Conservation (phyloP, 2,329 filamentous ascomycete species). For the Trichophyton verrucosum region DNA sequence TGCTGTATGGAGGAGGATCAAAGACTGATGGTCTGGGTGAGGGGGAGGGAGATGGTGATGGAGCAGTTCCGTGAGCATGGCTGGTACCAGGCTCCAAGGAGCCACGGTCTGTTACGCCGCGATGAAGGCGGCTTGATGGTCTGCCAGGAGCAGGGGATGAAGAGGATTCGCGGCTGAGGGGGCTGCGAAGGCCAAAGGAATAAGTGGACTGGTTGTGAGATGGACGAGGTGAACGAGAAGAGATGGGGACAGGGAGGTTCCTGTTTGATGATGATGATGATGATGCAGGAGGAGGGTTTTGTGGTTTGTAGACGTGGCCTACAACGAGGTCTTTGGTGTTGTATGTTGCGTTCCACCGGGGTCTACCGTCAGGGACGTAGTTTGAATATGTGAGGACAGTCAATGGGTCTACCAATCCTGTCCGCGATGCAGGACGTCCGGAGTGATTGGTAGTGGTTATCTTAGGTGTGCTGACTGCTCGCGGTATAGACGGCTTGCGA, state of each 20-base stretch:
- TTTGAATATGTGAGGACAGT: not conserved
- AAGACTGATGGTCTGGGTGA: constrained; percentile 21
- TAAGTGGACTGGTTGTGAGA: constrained; percentile 14
- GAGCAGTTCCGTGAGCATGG: not conserved
- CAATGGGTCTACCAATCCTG: constrained; percentile 18
- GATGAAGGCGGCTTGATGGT: constrained; percentile 22
- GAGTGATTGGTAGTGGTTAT: constrained; percentile 10
- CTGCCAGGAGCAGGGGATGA: constrained; percentile 28
- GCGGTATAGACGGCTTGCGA: constrained; percentile 29
- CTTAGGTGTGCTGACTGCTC: constrained; percentile 18
- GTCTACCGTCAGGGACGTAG: constrained; percentile 32
- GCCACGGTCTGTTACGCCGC: constrained; percentile 1
- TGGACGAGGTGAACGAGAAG: constrained; percentile 20
- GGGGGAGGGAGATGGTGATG: constrained; percentile 22
- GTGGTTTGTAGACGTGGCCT: constrained; percentile 56
- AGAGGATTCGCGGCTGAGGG: constrained; percentile 32
- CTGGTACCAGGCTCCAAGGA: constrained; percentile 1
- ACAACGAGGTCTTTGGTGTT: constrained; percentile 52
- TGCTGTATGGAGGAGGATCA: constrained; percentile 33
- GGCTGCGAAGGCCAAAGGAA: constrained; percentile 31
- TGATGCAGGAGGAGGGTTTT: constrained; percentile 48
- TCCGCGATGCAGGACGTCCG: constrained; percentile 8
- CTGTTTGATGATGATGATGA: constrained; percentile 45
- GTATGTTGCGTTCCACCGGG: constrained; percentile 59
- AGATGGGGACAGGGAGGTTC: constrained; percentile 21